Evolutionary conservation across 148 eudicot species (phyloP).

Genomic region (Spergularia bocconei): DNA sequence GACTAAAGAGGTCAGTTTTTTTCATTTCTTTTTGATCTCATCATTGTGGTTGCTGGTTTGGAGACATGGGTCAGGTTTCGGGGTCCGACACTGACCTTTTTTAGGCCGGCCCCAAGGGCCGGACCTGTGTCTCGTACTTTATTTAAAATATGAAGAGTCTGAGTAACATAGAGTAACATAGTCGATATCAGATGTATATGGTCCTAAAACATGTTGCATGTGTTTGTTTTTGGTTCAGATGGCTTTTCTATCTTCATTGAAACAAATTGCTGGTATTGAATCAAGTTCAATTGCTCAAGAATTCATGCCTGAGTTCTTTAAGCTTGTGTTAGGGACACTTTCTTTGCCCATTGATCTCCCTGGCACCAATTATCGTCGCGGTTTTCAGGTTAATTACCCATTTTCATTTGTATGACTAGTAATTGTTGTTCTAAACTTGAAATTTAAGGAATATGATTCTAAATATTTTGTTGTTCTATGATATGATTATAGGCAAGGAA

Average conservation of each 20-base stretch:
- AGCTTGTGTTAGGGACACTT: slow-evolving; percentile 76
- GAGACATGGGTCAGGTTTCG: neutral
- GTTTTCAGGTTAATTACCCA: slow-evolving; percentile 53
- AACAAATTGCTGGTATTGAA: slow-evolving; percentile 68
- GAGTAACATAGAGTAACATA: slow-evolving; percentile 17
- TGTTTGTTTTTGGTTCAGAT: slow-evolving; percentile 42
- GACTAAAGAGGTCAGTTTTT: slow-evolving; percentile 73
- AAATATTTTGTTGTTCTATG: neutral
- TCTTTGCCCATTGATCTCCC: slow-evolving; percentile 90
- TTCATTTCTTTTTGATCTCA: neutral
- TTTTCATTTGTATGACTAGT: too few species aligned
- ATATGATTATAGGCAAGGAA: slow-evolving; percentile 63
- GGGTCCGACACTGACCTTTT: neutral
- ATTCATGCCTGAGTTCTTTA: slow-evolving; percentile 82
- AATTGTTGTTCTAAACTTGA: too few species aligned
- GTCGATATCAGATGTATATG: neutral
- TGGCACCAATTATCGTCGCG: slow-evolving; percentile 70
- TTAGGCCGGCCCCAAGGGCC: neutral
- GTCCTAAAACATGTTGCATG: neutral
- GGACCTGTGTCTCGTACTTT: neutral
- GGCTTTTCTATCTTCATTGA: slow-evolving; percentile 75
- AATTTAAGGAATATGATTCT: neutral
- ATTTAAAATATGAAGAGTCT: neutral
- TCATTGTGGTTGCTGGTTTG: slow-evolving; percentile 5
- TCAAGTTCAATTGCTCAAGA: slow-evolving; percentile 44